Conservation (phyloP, 768 basidiomycete species). For the Phanerodontia chrysosporium region DNA sequence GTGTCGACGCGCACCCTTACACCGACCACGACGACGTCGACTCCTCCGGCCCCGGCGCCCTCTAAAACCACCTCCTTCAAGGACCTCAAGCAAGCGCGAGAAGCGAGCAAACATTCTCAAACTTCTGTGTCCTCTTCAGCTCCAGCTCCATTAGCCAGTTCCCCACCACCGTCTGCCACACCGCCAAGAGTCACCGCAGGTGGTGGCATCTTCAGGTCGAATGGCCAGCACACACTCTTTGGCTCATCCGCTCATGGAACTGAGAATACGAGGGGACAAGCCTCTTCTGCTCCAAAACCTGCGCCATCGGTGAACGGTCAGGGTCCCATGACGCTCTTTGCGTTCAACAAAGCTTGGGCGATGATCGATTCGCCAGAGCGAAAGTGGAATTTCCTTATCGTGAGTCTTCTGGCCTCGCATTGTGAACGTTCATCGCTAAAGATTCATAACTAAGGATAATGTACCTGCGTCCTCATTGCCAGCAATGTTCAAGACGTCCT, state of each 20-base stretch:
- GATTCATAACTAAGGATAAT: slow-evolving; percentile 33
- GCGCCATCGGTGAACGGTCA: slow-evolving; percentile 17
- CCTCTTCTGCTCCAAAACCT: slow-evolving; percentile 7
- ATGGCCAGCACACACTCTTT: slow-evolving; percentile 60
- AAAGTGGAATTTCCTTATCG: slow-evolving; percentile 57
- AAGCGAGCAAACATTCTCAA: too few relatives aligned
- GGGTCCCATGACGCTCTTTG: slow-evolving; percentile 45
- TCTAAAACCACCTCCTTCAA: slow-evolving; percentile 39
- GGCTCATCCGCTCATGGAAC: neutral
- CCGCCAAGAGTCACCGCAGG: slow-evolving; percentile 40
- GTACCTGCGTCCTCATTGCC: slow-evolving; percentile 55
- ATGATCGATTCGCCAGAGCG: slow-evolving; percentile 34
- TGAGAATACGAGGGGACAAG: slow-evolving; percentile 5
- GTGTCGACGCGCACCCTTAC: slow-evolving; percentile 35
- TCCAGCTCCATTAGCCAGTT: neutral
- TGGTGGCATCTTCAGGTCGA: slow-evolving; percentile 68
- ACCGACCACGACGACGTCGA: slow-evolving; percentile 1
- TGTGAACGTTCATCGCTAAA: neutral
- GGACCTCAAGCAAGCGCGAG: slow-evolving; percentile 56
- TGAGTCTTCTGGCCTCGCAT: slow-evolving; percentile 28
- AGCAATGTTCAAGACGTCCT: slow-evolving; percentile 59
- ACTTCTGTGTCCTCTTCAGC: neutral
- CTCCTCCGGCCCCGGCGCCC: slow-evolving; percentile 2
- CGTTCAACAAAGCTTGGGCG: slow-evolving; percentile 62
- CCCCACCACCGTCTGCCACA: neutral